Evolutionary conservation across 257 asterid genomes (phyloP), one percentile per base, ranked within the genome.

Genomic region (Echium plantagineum): DNA sequence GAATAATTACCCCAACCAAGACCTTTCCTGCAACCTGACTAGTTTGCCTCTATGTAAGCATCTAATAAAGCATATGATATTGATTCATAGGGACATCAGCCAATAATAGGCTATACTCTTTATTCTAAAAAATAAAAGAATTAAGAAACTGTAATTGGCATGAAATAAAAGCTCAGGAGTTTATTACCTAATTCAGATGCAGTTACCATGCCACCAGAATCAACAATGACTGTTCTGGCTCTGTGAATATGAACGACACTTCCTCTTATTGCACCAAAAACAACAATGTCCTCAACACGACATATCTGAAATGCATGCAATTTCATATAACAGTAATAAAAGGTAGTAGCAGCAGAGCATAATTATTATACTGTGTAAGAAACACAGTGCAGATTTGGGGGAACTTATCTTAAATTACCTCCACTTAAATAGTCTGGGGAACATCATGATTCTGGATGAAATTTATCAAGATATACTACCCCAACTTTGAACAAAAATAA

Each of bases 1-100:
- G 96, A 85, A 78, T 87, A 90, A 71, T 87, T 90, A 69, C 98
- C 97, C 83, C 60, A 78, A 68, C 97, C 97, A 80, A 87, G 75
- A 66, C 97, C 97, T 63, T 75, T 87, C 69, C 77, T 80, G 70
- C 97, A 90, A 66, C 97, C 97, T 90, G 89, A 48, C 74, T 57
- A 66, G 59, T 57, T 46, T 72, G 66, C 46, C 64, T 68, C 66
- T 49, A 58, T 20, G 47, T 64, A 56, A 73, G 61, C 75, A 72
- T 46, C 51, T 64, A 56, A 46, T 17, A 24, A 48, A 66, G 30
- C 52, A 13, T 38, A 9, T 63, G 15, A 24, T 38, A 38, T 38
- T 38, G 15, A 38, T 38, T 30, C 75, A 63, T 26, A 57, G 63
- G 63, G 64, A 16, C 21, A 66, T 56, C 24, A 53, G 62, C 19